Conservation (phyloP, 108 stramenopile species). For the Cyclostephanos invisitatus region DNA sequence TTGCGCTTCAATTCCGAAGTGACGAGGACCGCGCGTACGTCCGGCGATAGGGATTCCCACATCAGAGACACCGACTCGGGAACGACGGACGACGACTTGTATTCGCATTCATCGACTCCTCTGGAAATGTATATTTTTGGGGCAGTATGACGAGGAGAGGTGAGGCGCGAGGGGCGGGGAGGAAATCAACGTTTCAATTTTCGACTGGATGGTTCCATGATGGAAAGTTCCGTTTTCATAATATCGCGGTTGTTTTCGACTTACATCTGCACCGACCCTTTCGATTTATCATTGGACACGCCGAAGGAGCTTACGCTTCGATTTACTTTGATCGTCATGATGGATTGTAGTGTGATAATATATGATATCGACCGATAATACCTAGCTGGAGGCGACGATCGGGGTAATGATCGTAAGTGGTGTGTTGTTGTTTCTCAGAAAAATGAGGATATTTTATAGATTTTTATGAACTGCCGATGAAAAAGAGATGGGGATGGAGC, state of each 20-base stretch:
- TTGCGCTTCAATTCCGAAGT: constrained; percentile 55
- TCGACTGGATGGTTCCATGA: too few relatives aligned
- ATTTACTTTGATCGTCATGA: constrained; percentile 77
- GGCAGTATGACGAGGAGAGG: background rate
- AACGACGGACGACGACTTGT: constrained; percentile 38
- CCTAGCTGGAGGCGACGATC: too few relatives aligned
- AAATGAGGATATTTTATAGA: too few relatives aligned
- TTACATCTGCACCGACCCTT: constrained; percentile 19
- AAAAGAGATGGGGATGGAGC: too few relatives aligned
- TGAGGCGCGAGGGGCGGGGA: background rate
- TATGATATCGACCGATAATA: too few relatives aligned
- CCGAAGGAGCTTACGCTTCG: constrained; percentile 64
- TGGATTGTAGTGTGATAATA: too few relatives aligned
- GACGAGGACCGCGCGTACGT: constrained; percentile 69
- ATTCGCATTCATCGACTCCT: constrained; percentile 46
- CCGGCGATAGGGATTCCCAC: constrained; percentile 69
- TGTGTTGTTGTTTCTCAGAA: too few relatives aligned
- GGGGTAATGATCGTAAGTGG: too few relatives aligned
- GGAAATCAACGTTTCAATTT: too few relatives aligned
- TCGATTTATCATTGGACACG: constrained; percentile 12
- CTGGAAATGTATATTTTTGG: too few relatives aligned
- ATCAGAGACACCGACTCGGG: constrained; percentile 69
- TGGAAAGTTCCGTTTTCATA: too few relatives aligned
- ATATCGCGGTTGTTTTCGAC: background rate
- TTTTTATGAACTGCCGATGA: too few relatives aligned